These are phyloP conservation scores for Pythium folliculosum DNA, from an alignment of 352 stramenopile species.

Conservation along the genomic window DNA sequence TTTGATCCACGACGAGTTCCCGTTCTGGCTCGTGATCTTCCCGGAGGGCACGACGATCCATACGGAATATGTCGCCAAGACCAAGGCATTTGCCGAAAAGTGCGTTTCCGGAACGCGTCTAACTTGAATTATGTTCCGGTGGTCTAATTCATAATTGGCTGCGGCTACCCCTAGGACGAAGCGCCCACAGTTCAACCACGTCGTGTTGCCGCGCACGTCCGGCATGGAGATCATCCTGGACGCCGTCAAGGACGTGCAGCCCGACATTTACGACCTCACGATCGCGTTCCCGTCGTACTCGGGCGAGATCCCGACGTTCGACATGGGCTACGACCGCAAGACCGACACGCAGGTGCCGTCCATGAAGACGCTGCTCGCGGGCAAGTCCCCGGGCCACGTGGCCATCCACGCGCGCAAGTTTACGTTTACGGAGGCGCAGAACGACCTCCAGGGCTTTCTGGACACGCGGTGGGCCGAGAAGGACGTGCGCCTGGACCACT, in stretches of 20 bases:
- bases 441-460: constrained; percentile 61
- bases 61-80: constrained; percentile 86
- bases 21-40: constrained; percentile 91
- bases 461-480: constrained; percentile 78
- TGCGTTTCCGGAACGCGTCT: constrained; percentile 33
- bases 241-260: constrained; percentile 78
- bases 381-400: constrained; percentile 50
- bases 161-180: constrained; percentile 31
- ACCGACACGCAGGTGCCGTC: constrained; percentile 81
- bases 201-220: constrained; percentile 91
- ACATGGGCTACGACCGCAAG: constrained; percentile 88
- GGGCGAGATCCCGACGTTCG: constrained; percentile 84
- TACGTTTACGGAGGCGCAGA: constrained; percentile 53
- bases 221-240: constrained; percentile 93
- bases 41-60: constrained; percentile 92
- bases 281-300: constrained; percentile 86
- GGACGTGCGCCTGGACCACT: constrained; percentile 70
- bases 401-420: constrained; percentile 68
- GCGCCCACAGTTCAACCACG: constrained; percentile 88
- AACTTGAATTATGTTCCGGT: constrained; percentile 1
- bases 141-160: constrained; percentile 7
- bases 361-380: constrained; percentile 73
- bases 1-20: constrained; percentile 81
- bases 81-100: constrained; percentile 87
- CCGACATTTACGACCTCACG: constrained; percentile 94